Evolutionary conservation across 176 grass and related monocot species (phyloP).

Genomic region (Triticum timopheevii): DNA sequence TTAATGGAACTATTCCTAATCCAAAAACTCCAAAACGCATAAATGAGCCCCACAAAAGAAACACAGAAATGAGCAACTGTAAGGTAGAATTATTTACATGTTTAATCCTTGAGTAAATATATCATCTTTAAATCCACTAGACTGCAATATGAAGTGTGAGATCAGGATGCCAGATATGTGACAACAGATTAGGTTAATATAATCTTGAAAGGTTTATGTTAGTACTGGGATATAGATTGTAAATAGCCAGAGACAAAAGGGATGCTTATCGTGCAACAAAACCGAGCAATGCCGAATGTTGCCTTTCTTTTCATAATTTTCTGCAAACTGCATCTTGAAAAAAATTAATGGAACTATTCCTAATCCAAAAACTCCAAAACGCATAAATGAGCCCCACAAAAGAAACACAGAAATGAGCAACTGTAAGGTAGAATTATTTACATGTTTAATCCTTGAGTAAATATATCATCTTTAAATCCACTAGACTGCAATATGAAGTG

Average conservation of each 20-base stretch:
- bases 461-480: constrained; percentile 86
- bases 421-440: constrained; percentile 19
- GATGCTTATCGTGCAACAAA: too few species aligned
- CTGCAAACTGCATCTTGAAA: constrained; percentile 63
- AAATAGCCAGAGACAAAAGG: too few species aligned
- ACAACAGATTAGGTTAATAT: not conserved
- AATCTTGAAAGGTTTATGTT: too few species aligned
- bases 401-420: not conserved
- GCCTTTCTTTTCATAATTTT: constrained; percentile 90
- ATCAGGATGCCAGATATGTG: not conserved
- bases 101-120: constrained; percentile 68
- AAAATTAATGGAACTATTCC: constrained; percentile 11
- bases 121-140: constrained; percentile 85
- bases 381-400: not conserved
- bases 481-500: constrained; percentile 58
- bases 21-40: constrained; percentile 5
- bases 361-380: constrained; percentile 11
- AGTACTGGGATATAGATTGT: too few species aligned
- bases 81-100: constrained; percentile 16
- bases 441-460: constrained; percentile 49
- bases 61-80: not conserved
- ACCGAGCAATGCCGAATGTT: constrained; percentile 55
- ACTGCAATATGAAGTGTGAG: constrained; percentile 44
- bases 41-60: too few species aligned
- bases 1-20: constrained; percentile 14